Base-by-base conservation (phyloP, 176 grass and related monocot genomes). In the Phyllostachys edulis region DNA sequence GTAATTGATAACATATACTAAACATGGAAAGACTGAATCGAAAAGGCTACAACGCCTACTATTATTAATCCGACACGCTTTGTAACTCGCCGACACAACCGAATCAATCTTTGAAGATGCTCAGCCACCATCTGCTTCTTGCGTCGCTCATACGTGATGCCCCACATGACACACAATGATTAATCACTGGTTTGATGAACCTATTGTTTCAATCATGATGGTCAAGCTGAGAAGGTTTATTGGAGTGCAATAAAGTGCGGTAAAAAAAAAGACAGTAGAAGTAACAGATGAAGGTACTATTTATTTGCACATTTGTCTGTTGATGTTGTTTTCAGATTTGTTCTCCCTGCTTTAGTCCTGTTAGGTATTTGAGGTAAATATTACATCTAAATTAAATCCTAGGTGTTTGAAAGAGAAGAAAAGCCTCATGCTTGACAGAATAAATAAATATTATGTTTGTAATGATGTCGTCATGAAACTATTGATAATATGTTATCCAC, bases 181-280 rank as follows among this genome's bases (percentile, higher is more conserved):
- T 21, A 36, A 38, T 82, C 39, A 62, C 47, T 78, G 17, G 21
- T 79, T 86, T 85, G 14, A 74, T 89, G 61, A 16, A 29, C 73
- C 47, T 75, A 68, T 41, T 78, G 16, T 26, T 69, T 38, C 38
- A 67, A 78, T 88, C 42, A 81, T 76, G 79, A 79, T 96, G 96
- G 96, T 69, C 86, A 99, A 73, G 91, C 90, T 3, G 96, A 99
- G 76, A 93, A 92, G 41, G 94, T 94, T 55, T 99, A 99, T 74
- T 99, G 96, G 96, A 93, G 64, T 80, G 84, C 75, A 52, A 90
- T 90, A 71, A 85, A 84, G 37, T 85, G 87, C 0, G 50, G 68
- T 49, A 87, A 90, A 69, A 87, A 78, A 27, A 87, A 81, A 34
- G 74, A 63, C 67, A 91, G 83, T 23, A 91, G 52, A 74, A 85